Conservation (phyloP, 805 yeast species). For the Candida cerambycidarum region DNA sequence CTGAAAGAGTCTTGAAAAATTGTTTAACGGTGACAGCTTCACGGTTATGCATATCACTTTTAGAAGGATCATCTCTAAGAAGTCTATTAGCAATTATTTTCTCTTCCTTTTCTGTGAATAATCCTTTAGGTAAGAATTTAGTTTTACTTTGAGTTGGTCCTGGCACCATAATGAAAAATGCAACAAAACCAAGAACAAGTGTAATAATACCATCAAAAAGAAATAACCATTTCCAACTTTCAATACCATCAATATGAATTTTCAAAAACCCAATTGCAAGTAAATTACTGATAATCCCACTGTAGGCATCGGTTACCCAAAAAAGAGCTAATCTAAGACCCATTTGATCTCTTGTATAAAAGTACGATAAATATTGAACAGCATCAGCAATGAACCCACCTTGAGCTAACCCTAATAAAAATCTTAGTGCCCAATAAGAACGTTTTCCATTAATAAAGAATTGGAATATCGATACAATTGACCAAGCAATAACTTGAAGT, state of each 20-base stretch:
- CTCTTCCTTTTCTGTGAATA: constrained; percentile 25
- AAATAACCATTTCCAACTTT: constrained; percentile 63
- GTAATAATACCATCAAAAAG: constrained; percentile 63
- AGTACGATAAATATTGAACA: constrained; percentile 62
- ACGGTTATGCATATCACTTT: constrained; percentile 30
- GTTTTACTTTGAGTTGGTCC: constrained; percentile 52
- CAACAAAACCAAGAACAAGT: constrained; percentile 31
- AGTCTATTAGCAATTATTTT: constrained; percentile 26
- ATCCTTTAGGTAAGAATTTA: constrained; percentile 46
- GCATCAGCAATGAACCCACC: constrained; percentile 49
- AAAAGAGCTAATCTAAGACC: constrained; percentile 53
- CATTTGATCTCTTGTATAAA: constrained; percentile 58
- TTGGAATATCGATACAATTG: constrained; percentile 26
- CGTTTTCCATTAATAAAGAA: constrained; percentile 21
- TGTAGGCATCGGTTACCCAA: constrained; percentile 28
- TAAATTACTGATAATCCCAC: constrained; percentile 19
- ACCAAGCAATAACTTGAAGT: constrained; percentile 24
- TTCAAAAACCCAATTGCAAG: constrained; percentile 21
- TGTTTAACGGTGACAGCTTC: constrained; percentile 21
- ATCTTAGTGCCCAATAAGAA: constrained; percentile 24
- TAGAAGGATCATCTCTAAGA: constrained; percentile 28
- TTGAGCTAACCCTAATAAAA: constrained; percentile 27
- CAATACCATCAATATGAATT: constrained; percentile 17
- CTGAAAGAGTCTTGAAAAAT: constrained; percentile 16
- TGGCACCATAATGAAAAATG: constrained; percentile 53